Evolutionary conservation across 495 filamentous ascomycete species (phyloP).

Genomic region (Antarctomyces pellizariae): DNA sequence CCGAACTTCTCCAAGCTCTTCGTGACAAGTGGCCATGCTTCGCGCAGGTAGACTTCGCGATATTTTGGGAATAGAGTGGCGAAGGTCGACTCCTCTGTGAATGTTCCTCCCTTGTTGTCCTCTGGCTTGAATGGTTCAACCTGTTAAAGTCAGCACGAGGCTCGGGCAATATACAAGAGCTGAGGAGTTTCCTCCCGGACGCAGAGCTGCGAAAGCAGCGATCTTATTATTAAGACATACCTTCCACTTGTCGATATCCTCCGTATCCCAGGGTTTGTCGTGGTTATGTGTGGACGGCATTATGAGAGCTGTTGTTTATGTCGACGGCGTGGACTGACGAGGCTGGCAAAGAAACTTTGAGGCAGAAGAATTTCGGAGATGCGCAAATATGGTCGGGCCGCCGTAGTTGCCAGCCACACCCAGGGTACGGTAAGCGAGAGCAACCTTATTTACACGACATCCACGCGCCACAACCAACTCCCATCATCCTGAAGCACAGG

Average conservation of each 20-base stretch:
- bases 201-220: background rate
- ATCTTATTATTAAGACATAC: too few species aligned
- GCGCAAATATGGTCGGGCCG: too few species aligned
- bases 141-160: slow-evolving; percentile 15
- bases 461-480: too few species aligned
- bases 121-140: slow-evolving; percentile 62
- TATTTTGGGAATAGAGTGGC: slow-evolving; percentile 92
- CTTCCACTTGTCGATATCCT: slow-evolving; percentile 97
- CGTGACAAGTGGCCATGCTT: slow-evolving; percentile 73
- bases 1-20: slow-evolving; percentile 57
- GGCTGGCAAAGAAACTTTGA: too few species aligned
- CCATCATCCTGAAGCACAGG: too few species aligned
- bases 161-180: slow-evolving; percentile 1
- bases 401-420: too few species aligned
- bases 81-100: slow-evolving; percentile 83
- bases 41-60: slow-evolving; percentile 76
- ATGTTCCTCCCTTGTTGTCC: slow-evolving; percentile 67
- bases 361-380: too few species aligned
- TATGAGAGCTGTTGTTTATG: slow-evolving; percentile 4
- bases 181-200: slow-evolving; percentile 3
- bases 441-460: too few species aligned
- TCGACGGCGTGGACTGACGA: too few species aligned
- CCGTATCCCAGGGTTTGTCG: slow-evolving; percentile 95
- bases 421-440: too few species aligned
- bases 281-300: slow-evolving; percentile 92